These are phyloP conservation scores for Trametes punicea DNA, from an alignment of 768 basidiomycete genomes.

Conservation along the genomic window DNA sequence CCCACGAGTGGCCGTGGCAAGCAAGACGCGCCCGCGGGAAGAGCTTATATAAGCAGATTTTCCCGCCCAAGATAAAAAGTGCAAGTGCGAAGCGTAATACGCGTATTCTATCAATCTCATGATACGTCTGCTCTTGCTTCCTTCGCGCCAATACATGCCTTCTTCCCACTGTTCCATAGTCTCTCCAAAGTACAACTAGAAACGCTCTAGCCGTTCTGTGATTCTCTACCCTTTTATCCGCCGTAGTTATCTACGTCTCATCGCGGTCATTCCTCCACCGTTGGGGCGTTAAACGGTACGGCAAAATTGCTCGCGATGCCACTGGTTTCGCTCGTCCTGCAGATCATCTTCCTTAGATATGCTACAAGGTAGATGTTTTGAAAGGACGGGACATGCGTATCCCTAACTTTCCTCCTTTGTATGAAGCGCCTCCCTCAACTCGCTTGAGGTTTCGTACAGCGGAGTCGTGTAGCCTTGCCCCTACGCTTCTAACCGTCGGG, in stretches of 20 bases:
- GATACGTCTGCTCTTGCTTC: too few relatives aligned
- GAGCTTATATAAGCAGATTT: neutral
- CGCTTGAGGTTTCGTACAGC: too few relatives aligned
- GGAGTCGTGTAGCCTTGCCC: too few relatives aligned
- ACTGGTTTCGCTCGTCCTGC: conserved; percentile 35
- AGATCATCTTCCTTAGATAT: conserved; percentile 54
- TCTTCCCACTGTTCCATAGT: too few relatives aligned
- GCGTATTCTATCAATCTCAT: neutral
- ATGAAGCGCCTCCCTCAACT: too few relatives aligned
- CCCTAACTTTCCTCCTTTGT: neutral
- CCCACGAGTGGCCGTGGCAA: neutral
- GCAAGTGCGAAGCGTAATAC: too few relatives aligned
- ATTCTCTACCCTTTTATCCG: neutral
- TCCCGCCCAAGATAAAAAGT: too few relatives aligned
- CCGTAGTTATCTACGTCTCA: conserved; percentile 22
- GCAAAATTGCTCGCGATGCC: conserved; percentile 39
- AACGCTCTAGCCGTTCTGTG: too few relatives aligned
- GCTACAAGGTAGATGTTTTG: conserved; percentile 46
- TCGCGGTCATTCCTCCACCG: conserved; percentile 40
- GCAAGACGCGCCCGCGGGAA: neutral
- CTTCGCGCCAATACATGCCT: too few relatives aligned
- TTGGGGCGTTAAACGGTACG: conserved; percentile 68
- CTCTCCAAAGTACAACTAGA: too few relatives aligned
- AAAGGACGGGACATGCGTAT: conserved; percentile 27
- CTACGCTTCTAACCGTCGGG: too few relatives aligned